These are phyloP conservation scores for Fusarium concolor DNA, from an alignment of 2,329 filamentous ascomycete genomes.

Conservation along the genomic window DNA sequence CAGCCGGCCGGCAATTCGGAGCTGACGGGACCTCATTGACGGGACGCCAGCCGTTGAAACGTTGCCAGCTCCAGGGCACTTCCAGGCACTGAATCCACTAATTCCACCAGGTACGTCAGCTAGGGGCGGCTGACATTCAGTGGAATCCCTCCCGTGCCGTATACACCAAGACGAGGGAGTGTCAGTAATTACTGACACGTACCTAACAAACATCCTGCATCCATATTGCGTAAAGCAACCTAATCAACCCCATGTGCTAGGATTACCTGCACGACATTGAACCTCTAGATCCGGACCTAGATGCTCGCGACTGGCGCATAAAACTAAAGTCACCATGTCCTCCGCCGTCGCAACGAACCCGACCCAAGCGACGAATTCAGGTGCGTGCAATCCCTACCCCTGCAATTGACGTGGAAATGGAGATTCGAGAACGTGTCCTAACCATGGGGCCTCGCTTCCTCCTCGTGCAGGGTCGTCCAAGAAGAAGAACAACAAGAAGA, in stretches of 20 bases:
- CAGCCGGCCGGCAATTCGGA: conserved; percentile 28
- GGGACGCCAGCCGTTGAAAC: conserved; percentile 31
- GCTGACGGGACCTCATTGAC: background rate
- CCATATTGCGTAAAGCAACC: conserved; percentile 28
- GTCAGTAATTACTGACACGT: conserved; percentile 22
- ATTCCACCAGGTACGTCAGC: conserved; percentile 26
- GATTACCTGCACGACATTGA: conserved; percentile 31
- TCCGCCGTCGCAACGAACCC: conserved; percentile 53
- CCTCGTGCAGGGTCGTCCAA: conserved; percentile 55
- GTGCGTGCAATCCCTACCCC: conserved; percentile 48
- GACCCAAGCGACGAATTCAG: conserved; percentile 51
- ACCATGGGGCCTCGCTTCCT: conserved; percentile 42
- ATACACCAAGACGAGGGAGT: conserved; percentile 32
- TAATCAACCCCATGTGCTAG: conserved; percentile 18
- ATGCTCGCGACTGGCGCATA: conserved; percentile 42
- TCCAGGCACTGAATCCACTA: conserved; percentile 40
- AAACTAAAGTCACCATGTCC: conserved; percentile 52
- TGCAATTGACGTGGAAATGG: conserved; percentile 40
- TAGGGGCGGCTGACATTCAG: conserved; percentile 43
- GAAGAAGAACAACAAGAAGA: conserved; percentile 71
- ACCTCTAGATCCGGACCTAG: conserved; percentile 16
- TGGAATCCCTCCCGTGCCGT: conserved; percentile 26
- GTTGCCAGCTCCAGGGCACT: conserved; percentile 29
- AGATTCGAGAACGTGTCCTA: conserved; percentile 49
- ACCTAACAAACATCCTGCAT: conserved; percentile 27